A percentile compares a stretch with the other conserved stretches of the same genome.
Conservation (phyloP, 2,329 filamentous ascomycete genomes). For the Endothia cerciana region DNA sequence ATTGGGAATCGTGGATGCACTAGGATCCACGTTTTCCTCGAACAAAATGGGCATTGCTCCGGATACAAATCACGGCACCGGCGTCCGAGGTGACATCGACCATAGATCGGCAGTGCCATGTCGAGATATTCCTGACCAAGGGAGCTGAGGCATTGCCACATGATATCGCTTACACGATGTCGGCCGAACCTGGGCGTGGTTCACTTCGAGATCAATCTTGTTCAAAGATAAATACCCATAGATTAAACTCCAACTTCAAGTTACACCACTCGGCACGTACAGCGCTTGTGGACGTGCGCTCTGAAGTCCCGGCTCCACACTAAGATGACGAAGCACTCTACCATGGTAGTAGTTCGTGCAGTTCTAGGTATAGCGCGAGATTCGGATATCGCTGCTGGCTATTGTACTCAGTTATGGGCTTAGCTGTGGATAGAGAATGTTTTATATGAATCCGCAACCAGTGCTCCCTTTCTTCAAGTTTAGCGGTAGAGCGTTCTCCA, state of each 20-base stretch:
- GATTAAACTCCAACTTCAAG: neutral
- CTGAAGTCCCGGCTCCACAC: neutral
- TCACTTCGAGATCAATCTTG: neutral
- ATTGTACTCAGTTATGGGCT: too few relatives aligned
- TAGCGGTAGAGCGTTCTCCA: too few relatives aligned
- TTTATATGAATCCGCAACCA: too few relatives aligned
- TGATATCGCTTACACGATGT: neutral
- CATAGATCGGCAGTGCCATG: neutral
- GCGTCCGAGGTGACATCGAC: neutral
- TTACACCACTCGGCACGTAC: neutral
- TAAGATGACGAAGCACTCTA: neutral
- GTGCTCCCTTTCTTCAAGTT: too few relatives aligned
- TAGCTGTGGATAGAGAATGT: too few relatives aligned
- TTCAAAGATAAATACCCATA: neutral
- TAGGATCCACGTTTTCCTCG: neutral
- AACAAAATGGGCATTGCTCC: slow-evolving; percentile 3
- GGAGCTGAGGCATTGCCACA: neutral
- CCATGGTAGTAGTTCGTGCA: neutral
- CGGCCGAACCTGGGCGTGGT: too few relatives aligned
- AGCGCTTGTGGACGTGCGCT: neutral
- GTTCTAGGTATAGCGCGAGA: too few relatives aligned
- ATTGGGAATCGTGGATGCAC: neutral
- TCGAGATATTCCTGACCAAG: neutral
- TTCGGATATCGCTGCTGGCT: too few relatives aligned
- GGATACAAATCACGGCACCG: neutral